Evolutionary conservation across 2,329 filamentous ascomycete genomes (phyloP), one percentile per base, ranked within the genome.

Genomic region (Aspergillus aculeatinus): DNA sequence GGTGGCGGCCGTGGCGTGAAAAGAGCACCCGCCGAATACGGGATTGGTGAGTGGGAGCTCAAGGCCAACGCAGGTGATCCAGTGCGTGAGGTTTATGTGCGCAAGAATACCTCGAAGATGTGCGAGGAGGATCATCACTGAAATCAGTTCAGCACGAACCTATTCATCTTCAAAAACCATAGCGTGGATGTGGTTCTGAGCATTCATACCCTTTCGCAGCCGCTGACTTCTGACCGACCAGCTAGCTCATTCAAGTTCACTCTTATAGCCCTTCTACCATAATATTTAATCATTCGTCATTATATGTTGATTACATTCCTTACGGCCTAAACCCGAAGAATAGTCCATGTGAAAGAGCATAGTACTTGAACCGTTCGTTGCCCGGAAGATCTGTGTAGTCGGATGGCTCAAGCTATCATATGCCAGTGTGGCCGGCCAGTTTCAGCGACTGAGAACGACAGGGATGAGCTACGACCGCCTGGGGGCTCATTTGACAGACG

Each of bases 1-100:
- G 91, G 91, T 1, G 91, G 91, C 16, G 91, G 91, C 0, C 80
- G 90, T 31, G 91, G 90, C 0, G 80, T 86, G 1, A 81, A 85
- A 27, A 77, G 68, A 9, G 90, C 90, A 1, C 86, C 88, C 0
- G 69, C 81, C 6, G 75, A 86, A 29, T 75, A 83, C 60, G 89
- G 89, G 0, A 91, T 87, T 55, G 91, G 90, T 0, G 83, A 90
- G 14, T 94, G 91, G 91, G 80, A 83, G 4, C 85, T 88, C 56
- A 79, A 87, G 2, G 80, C 80, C n/a, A 82, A 88, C 27, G 78
- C 84, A 48, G 89, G 88, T 0, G 87, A 92, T 72, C 78, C 83
- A 0, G 79, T 93, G n/a, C 86, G 87, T 0, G 89, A 92, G 75
- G 81, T 88, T 14, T 90, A 87, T 80, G 76, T 85, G 29, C 76